A percentile compares a stretch with the other conserved stretches of the same genome.
These are phyloP conservation scores for Suillus hirtellus DNA, from an alignment of 768 basidiomycete species.

Conservation along the genomic window DNA sequence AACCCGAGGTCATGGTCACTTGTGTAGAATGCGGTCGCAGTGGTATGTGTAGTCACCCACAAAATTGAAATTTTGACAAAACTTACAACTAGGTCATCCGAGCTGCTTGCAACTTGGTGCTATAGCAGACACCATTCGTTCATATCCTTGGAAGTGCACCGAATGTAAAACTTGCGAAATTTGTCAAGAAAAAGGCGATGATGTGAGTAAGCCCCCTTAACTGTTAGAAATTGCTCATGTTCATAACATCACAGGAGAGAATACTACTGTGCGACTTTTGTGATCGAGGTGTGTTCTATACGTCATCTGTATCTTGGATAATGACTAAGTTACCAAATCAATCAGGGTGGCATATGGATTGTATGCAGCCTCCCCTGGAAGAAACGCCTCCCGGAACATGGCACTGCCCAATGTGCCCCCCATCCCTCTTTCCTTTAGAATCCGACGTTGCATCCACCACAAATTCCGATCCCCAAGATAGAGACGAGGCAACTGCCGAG, in stretches of 20 bases:
- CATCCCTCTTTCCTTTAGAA: conserved; percentile 20
- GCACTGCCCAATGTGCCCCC: conserved; percentile 69
- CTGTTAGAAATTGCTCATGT: conserved; percentile 15
- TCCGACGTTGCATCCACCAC: conserved; percentile 11
- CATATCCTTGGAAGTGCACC: conserved; percentile 84
- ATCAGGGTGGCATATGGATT: conserved; percentile 83
- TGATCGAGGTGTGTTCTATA: conserved; percentile 66
- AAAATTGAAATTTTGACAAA: conserved; percentile 9
- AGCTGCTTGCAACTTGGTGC: conserved; percentile 71
- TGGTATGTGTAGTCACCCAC: conserved; percentile 48
- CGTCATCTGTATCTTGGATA: neutral
- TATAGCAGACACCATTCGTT: conserved; percentile 59
- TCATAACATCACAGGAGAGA: conserved; percentile 52
- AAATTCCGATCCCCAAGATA: conserved; percentile 27
- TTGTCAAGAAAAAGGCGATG: conserved; percentile 82
- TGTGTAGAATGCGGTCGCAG: conserved; percentile 84
- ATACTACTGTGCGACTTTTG: conserved; percentile 93
- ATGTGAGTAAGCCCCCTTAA: conserved; percentile 55
- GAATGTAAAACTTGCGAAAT: conserved; percentile 94
- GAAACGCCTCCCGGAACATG: conserved; percentile 75
- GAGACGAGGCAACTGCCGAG: conserved; percentile 17
- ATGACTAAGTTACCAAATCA: conserved; percentile 12
- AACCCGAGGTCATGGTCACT: conserved; percentile 70
- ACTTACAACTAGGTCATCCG: conserved; percentile 65
- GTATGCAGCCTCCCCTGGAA: conserved; percentile 69